These are phyloP conservation scores for Dacryopinax primogenitus DNA, from an alignment of 768 basidiomycete species.

Conservation along the genomic window DNA sequence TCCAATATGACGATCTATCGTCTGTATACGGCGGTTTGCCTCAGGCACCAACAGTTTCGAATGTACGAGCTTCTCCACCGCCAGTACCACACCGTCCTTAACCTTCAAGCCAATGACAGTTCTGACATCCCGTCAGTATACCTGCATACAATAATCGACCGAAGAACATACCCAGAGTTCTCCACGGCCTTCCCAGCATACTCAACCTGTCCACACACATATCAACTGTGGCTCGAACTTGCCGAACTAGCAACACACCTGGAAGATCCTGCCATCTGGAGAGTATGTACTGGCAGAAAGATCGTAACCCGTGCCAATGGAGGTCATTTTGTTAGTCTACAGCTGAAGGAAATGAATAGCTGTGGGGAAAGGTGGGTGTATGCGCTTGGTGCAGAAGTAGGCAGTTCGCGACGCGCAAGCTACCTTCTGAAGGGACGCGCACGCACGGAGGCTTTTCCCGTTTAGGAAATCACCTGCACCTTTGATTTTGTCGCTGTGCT, in stretches of 20 bases:
- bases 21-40: constrained; percentile 85
- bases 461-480: not conserved
- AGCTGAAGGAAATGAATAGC: constrained; percentile 1
- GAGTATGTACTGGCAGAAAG: constrained; percentile 87
- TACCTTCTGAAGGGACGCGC: not conserved
- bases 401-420: constrained; percentile 9
- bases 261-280: constrained; percentile 96
- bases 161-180: constrained; percentile 68
- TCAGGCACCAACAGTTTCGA: constrained; percentile 91
- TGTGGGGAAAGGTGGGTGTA: constrained; percentile 2
- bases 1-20: constrained; percentile 86
- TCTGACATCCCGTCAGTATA: constrained; percentile 32
- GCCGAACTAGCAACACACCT: constrained; percentile 39
- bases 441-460: constrained; percentile 11
- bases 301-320: constrained; percentile 98
- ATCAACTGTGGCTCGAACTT: constrained; percentile 9
- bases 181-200: constrained; percentile 98
- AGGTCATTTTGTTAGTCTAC: constrained; percentile 52
- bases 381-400: not conserved
- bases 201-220: constrained; percentile 53
- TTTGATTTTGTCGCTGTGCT: not conserved
- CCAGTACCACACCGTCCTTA: constrained; percentile 87
- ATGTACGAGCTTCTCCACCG: constrained; percentile 95
- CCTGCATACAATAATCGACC: not conserved
- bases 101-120: constrained; percentile 93